Percentiles rank a stretch among this genome's conserved stretches.
phyloP scores from a whole-genome alignment of 495 filamentous ascomycete genomes.

The Annulohypoxylon nitens region DNA sequence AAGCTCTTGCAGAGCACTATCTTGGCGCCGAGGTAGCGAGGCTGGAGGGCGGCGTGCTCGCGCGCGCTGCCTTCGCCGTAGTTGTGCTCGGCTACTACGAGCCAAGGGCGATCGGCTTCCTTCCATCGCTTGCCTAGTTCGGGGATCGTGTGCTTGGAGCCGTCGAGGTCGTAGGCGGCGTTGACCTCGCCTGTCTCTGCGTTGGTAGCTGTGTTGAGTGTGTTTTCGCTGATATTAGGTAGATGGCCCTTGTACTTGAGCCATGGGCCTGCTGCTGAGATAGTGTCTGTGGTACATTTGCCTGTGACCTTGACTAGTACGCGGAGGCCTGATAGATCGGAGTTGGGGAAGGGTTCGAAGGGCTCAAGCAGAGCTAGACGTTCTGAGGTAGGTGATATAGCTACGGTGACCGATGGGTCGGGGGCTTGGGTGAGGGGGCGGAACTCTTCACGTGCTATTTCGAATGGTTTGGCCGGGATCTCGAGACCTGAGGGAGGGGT shows the following conservation, averaged over 20 bases:
- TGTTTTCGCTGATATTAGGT: slow-evolving; percentile 97
- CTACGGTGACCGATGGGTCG: slow-evolving; percentile 72
- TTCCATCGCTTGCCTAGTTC: slow-evolving; percentile 89
- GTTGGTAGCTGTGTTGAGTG: slow-evolving; percentile 92
- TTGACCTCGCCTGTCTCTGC: slow-evolving; percentile 93
- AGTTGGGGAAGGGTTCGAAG: slow-evolving; percentile 83
- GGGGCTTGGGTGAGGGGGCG: slow-evolving; percentile 77
- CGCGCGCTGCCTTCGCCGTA: slow-evolving; percentile 96
- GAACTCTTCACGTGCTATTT: slow-evolving; percentile 80
- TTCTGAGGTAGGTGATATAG: slow-evolving; percentile 85
- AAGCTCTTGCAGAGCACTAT: slow-evolving; percentile 92
- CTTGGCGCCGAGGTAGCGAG: slow-evolving; percentile 89
- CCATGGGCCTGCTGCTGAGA: slow-evolving; percentile 97
- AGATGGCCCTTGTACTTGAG: slow-evolving; percentile 99
- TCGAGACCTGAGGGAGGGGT: slow-evolving; percentile 81
- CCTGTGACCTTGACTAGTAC: slow-evolving; percentile 96
- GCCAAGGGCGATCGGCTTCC: slow-evolving; percentile 76
- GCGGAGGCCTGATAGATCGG: slow-evolving; percentile 77
- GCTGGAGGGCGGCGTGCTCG: slow-evolving; percentile 97
- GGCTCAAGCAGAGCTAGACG: slow-evolving; percentile 93
- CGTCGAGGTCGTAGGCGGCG: slow-evolving; percentile 85
- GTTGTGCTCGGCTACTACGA: slow-evolving; percentile 97
- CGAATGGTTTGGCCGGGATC: slow-evolving; percentile 83
- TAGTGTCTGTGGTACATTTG: slow-evolving; percentile 98
- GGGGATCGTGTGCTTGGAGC: slow-evolving; percentile 76